Evolutionary conservation across 2,329 filamentous ascomycete species (phyloP).

Genomic region (Aspergillus sojae): DNA sequence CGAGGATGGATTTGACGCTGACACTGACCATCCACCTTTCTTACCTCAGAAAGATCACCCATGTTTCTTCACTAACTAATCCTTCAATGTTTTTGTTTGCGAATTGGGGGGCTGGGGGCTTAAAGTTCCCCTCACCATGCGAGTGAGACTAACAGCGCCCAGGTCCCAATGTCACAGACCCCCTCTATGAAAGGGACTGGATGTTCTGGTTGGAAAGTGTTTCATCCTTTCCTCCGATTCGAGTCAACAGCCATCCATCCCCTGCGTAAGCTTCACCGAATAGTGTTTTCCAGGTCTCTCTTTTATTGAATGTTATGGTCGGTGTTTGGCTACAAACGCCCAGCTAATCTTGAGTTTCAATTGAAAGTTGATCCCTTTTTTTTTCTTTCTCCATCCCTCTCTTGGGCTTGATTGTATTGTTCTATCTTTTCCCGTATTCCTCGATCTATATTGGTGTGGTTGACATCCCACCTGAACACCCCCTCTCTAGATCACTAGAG

Average conservation of each 20-base stretch:
- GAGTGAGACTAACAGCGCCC: conserved; percentile 9
- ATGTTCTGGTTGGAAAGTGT: conserved; percentile 14
- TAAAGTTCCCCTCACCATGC: conserved; percentile 4
- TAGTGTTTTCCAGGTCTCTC: conserved; percentile 1
- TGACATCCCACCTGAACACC: not conserved
- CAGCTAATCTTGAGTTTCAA: not conserved
- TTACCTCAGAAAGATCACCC: not conserved
- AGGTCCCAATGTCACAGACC: conserved; percentile 5
- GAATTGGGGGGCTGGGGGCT: conserved; percentile 1
- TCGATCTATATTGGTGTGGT: not conserved
- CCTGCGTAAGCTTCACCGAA: conserved; percentile 8
- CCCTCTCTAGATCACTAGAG: not conserved
- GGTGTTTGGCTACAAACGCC: conserved; percentile 4
- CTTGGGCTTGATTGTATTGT: not conserved
- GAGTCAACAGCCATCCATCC: conserved; percentile 6
- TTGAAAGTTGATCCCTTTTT: not conserved
- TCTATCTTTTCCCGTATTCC: not conserved
- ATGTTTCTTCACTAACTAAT: not conserved
- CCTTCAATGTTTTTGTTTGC: not conserved
- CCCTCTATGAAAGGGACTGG: conserved; percentile 15
- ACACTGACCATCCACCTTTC: not conserved
- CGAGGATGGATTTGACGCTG: not conserved
- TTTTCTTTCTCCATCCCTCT: conserved; percentile 1
- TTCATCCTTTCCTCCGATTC: conserved; percentile 17
- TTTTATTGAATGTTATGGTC: not conserved